These are phyloP conservation scores for Tuber borchii DNA, from an alignment of 495 filamentous ascomycete genomes.

Conservation along the genomic window DNA sequence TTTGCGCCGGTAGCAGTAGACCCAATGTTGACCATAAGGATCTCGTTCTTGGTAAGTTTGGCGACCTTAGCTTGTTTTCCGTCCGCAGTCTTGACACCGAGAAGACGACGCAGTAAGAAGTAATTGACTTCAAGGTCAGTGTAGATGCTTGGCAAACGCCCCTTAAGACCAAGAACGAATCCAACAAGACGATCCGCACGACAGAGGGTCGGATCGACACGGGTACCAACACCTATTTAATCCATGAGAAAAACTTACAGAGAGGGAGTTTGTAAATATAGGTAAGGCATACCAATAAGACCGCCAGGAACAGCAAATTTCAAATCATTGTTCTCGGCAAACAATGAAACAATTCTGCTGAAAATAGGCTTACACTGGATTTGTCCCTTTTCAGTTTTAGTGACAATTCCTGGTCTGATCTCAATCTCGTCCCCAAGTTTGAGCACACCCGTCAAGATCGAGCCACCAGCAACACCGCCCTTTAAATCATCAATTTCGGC, in stretches of 20 bases:
- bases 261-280: neutral
- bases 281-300: slow-evolving; percentile 57
- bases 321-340: slow-evolving; percentile 94
- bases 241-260: slow-evolving; percentile 23
- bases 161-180: slow-evolving; percentile 92
- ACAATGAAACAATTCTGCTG: slow-evolving; percentile 86
- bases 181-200: slow-evolving; percentile 97
- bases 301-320: slow-evolving; percentile 97
- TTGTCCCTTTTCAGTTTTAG: slow-evolving; percentile 83
- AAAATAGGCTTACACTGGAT: slow-evolving; percentile 96
- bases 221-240: slow-evolving; percentile 72
- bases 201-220: slow-evolving; percentile 94
- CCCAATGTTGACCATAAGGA: slow-evolving; percentile 99
- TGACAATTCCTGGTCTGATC: slow-evolving; percentile 92
- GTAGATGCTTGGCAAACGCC: slow-evolving; percentile 86
- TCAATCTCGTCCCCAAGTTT: slow-evolving; percentile 97
- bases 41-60: slow-evolving; percentile 94
- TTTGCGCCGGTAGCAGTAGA: slow-evolving; percentile 93
- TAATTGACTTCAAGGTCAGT: slow-evolving; percentile 98
- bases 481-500: slow-evolving; percentile 99
- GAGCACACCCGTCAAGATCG: slow-evolving; percentile 88
- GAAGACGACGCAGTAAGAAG: slow-evolving; percentile 84
- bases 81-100: slow-evolving; percentile 95
- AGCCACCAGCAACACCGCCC: slow-evolving; percentile 96
- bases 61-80: slow-evolving; percentile 99